phyloP scores from a whole-genome alignment of 2,329 filamentous ascomycete genomes.

The Dryadomyces quercus-mongolicae region DNA sequence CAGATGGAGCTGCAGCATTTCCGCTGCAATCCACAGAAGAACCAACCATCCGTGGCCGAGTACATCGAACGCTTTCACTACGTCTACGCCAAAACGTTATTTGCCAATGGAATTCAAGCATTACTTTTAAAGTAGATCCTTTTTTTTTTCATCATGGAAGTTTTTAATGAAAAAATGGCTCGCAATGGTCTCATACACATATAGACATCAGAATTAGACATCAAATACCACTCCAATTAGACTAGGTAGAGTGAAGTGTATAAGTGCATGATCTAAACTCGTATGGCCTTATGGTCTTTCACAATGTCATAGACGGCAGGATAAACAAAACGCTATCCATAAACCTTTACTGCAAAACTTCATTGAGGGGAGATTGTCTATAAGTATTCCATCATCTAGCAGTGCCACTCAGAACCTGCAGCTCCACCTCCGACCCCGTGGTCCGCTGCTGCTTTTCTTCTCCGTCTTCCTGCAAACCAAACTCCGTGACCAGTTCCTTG shows the following conservation, averaged over 20 bases:
- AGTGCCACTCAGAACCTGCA: background rate
- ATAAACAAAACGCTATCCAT: no score
- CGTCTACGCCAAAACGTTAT: conserved; percentile 1
- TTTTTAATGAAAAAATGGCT: no score
- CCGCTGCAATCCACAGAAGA: conserved; percentile 4
- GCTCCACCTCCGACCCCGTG: background rate
- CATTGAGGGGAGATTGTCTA: no score
- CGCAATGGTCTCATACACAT: no score
- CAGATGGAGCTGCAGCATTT: conserved; percentile 4
- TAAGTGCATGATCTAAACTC: no score
- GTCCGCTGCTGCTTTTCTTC: background rate
- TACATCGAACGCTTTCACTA: conserved; percentile 1
- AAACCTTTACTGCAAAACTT: no score
- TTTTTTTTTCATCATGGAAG: no score
- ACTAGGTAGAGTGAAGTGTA: no score
- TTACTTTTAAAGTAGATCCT: conserved; percentile 3
- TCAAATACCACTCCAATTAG: no score
- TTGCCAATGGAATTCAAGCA: conserved; percentile 5
- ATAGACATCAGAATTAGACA: no score
- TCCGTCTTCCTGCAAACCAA: background rate
- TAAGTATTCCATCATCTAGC: background rate
- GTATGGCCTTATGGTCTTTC: no score
- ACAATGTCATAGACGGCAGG: no score
- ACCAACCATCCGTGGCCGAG: conserved; percentile 2
- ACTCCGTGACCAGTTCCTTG: conserved; percentile 1